Evolutionary conservation across 202 grass and related monocot species (phyloP).

Genomic region (Carex sylvatica): DNA sequence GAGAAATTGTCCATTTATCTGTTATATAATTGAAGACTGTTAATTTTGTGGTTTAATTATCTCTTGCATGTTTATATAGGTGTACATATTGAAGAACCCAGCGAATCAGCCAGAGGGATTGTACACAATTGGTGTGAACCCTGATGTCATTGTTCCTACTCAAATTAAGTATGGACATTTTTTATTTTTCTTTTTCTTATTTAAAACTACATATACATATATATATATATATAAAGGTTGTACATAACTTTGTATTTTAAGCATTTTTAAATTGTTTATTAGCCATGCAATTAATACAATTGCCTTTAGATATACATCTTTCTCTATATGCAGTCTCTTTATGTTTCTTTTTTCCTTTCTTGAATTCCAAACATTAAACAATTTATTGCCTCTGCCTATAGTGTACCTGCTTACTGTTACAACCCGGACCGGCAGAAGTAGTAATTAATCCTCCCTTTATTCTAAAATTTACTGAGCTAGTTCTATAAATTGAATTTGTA

Average conservation of each 20-base stretch:
- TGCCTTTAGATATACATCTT: slow-evolving; percentile 22
- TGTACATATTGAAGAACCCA: no score
- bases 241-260: neutral
- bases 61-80: no score
- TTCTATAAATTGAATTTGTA: slow-evolving; percentile 29
- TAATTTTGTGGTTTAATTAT: no score
- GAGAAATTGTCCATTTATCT: no score
- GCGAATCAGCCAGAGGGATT: no score
- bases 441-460: neutral
- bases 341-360: neutral
- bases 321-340: neutral
- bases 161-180: no score
- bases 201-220: no score
- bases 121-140: no score
- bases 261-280: neutral
- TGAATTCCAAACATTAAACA: neutral
- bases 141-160: no score
- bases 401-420: neutral
- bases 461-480: neutral
- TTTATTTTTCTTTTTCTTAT: no score
- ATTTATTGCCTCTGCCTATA: neutral
- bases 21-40: no score
- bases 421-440: neutral
- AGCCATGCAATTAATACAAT: neutral
- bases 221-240: neutral